Conservation (phyloP, 2,329 filamentous ascomycete genomes). For the Neonectria hederae region DNA sequence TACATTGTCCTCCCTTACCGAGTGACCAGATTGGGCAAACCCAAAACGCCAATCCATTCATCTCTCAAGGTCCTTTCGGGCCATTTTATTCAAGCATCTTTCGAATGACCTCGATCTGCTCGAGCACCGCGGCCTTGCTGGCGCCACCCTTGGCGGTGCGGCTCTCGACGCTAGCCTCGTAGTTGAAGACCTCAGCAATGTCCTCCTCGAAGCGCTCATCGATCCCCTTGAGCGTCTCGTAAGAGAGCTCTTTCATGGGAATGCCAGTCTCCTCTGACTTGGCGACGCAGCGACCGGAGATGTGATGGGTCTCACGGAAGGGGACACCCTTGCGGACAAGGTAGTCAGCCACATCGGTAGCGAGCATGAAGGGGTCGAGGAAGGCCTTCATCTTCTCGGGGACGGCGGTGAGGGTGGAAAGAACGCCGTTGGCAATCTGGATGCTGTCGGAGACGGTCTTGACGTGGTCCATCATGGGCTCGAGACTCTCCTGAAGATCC, state of each 20-base stretch:
- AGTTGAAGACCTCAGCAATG: conserved; percentile 77
- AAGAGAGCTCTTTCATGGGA: conserved; percentile 75
- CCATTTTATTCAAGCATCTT: conserved; percentile 45
- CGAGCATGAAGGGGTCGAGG: conserved; percentile 85
- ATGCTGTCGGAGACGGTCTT: conserved; percentile 85
- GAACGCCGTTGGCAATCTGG: conserved; percentile 82
- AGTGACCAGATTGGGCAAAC: conserved; percentile 2
- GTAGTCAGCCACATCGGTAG: conserved; percentile 74
- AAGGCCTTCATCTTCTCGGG: conserved; percentile 82
- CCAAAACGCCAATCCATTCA: conserved; percentile 6
- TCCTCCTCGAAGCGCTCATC: conserved; percentile 77
- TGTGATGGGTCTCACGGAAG: conserved; percentile 84
- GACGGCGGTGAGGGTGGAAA: conserved; percentile 75
- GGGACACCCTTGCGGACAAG: conserved; percentile 74
- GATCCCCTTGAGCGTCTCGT: conserved; percentile 73
- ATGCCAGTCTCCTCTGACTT: conserved; percentile 54
- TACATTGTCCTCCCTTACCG: not conserved
- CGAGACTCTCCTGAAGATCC: conserved; percentile 87
- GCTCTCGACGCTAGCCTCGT: conserved; percentile 84
- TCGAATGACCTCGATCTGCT: conserved; percentile 67
- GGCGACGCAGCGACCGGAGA: conserved; percentile 71
- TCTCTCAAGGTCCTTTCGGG: not conserved
- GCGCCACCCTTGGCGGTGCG: conserved; percentile 81
- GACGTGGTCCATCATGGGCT: conserved; percentile 86
- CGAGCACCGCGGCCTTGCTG: conserved; percentile 72